A percentile compares a stretch with the other conserved stretches of the same genome.
Conservation (phyloP, 2,329 filamentous ascomycete species). For the Zarea fungicola region DNA sequence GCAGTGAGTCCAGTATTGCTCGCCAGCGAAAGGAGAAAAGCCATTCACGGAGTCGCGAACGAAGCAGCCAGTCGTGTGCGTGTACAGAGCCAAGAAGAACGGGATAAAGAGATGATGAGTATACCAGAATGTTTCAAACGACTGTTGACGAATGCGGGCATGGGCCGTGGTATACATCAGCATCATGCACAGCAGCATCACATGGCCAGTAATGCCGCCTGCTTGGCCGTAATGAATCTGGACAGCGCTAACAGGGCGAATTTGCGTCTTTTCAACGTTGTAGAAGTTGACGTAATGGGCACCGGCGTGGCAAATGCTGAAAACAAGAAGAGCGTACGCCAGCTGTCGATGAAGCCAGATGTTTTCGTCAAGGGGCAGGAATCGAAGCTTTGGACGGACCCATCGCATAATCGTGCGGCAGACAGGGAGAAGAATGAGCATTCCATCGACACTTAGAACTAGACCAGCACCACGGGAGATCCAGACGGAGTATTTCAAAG, state of each 20-base stretch:
- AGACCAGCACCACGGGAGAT: constrained; percentile 90
- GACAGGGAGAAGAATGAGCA: constrained; percentile 88
- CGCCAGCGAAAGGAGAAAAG: constrained; percentile 78
- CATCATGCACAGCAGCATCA: constrained; percentile 99
- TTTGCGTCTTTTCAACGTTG: constrained; percentile 82
- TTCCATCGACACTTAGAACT: constrained; percentile 75
- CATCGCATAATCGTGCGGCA: constrained; percentile 85
- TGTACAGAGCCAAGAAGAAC: constrained; percentile 89
- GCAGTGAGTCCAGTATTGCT: constrained; percentile 84
- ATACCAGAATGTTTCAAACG: constrained; percentile 99
- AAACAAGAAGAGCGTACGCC: constrained; percentile 82
- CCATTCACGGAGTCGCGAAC: constrained; percentile 72
- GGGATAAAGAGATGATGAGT: constrained; percentile 98
- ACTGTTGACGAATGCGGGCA: constrained; percentile 88
- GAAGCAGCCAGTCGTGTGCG: constrained; percentile 93
- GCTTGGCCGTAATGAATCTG: constrained; percentile 88
- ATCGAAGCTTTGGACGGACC: constrained; percentile 80
- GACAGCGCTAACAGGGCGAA: constrained; percentile 73
- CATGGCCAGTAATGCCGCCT: constrained; percentile 89
- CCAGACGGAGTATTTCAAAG: constrained; percentile 85
- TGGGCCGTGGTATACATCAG: constrained; percentile 97
- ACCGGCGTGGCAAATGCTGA: constrained; percentile 68
- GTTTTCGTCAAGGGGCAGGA: constrained; percentile 91
- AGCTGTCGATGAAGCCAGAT: constrained; percentile 95
- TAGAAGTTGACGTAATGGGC: constrained; percentile 98